These are phyloP conservation scores for Quercus cerris DNA, from an alignment of 306 rosid species.

Conservation along the genomic window DNA sequence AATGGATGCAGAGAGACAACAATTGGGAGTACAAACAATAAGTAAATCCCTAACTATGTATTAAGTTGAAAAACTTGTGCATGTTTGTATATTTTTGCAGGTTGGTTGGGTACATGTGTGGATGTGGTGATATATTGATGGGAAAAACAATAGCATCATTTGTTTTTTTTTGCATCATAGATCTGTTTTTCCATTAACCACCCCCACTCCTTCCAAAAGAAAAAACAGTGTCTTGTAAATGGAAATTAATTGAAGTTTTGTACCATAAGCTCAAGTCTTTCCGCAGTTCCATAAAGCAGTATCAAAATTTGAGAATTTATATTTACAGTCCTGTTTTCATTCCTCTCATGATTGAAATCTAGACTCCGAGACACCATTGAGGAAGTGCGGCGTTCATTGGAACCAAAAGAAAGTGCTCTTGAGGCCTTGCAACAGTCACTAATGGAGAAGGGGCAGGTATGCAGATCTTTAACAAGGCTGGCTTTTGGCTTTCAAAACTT, in stretches of 20 bases:
- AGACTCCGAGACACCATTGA: slow-evolving; percentile 95
- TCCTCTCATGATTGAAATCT: slow-evolving; percentile 21
- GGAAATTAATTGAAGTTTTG: no score
- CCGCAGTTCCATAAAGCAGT: no score
- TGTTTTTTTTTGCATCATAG: neutral
- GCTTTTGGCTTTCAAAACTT: slow-evolving; percentile 4
- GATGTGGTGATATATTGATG: neutral
- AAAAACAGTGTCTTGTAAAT: no score
- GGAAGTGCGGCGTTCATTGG: slow-evolving; percentile 72
- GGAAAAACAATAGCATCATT: slow-evolving; percentile 22
- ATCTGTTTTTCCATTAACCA: neutral
- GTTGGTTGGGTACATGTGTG: slow-evolving; percentile 12
- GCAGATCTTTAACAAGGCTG: slow-evolving; percentile 1
- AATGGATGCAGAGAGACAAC: slow-evolving; percentile 94
- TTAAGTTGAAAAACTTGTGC: slow-evolving; percentile 12
- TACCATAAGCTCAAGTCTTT: no score
- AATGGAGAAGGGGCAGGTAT: slow-evolving; percentile 89
- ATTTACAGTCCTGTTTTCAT: slow-evolving; percentile 15
- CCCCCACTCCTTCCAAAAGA: no score
- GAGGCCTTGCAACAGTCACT: slow-evolving; percentile 79
- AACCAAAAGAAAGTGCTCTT: slow-evolving; percentile 84
- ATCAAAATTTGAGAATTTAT: neutral
- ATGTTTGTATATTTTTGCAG: slow-evolving; percentile 4
- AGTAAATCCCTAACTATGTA: slow-evolving; percentile 44
- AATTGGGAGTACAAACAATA: slow-evolving; percentile 91